Percentiles rank a stretch among this genome's conserved stretches.
Evolutionary conservation across 2,329 filamentous ascomycete species (phyloP).

Genomic region (Raffaelea albimanens): DNA sequence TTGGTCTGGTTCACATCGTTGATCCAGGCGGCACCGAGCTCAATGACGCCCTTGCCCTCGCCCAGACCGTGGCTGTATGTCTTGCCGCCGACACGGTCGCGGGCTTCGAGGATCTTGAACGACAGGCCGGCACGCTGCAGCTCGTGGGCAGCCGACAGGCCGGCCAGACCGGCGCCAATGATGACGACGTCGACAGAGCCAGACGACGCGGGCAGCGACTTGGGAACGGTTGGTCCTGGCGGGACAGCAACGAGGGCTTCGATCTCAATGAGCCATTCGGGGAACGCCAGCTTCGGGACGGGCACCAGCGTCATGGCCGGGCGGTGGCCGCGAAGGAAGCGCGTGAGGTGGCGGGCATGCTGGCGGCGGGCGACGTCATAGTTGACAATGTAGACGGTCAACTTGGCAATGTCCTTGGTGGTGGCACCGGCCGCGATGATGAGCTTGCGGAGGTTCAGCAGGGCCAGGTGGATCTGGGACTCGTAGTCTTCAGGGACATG

Average conservation of each 20-base stretch:
- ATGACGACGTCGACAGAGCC: slow-evolving; percentile 8
- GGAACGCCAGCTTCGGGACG: neutral
- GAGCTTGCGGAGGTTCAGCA: neutral
- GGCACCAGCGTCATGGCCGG: neutral
- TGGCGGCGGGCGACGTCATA: neutral
- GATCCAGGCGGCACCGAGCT: slow-evolving; percentile 12
- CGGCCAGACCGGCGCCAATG: slow-evolving; percentile 8
- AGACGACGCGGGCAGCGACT: no score
- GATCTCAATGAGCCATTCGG: neutral
- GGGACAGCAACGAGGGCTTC: neutral
- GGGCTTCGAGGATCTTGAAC: slow-evolving; percentile 37
- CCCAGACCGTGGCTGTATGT: slow-evolving; percentile 21
- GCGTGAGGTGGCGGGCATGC: neutral
- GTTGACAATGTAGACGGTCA: neutral
- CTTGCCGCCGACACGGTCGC: slow-evolving; percentile 42
- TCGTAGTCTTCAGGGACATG: neutral
- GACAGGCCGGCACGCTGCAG: slow-evolving; percentile 12
- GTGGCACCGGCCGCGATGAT: neutral
- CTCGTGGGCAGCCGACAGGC: slow-evolving; percentile 6
- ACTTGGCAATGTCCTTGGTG: neutral
- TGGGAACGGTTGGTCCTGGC: no score
- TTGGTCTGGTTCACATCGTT: slow-evolving; percentile 12
- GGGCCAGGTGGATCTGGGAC: neutral
- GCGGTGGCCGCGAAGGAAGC: neutral
- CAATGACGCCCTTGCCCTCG: slow-evolving; percentile 1